Base-by-base conservation (phyloP, 1,284 basidiomycete genomes). In the Ceratobasidium sp. region DNA sequence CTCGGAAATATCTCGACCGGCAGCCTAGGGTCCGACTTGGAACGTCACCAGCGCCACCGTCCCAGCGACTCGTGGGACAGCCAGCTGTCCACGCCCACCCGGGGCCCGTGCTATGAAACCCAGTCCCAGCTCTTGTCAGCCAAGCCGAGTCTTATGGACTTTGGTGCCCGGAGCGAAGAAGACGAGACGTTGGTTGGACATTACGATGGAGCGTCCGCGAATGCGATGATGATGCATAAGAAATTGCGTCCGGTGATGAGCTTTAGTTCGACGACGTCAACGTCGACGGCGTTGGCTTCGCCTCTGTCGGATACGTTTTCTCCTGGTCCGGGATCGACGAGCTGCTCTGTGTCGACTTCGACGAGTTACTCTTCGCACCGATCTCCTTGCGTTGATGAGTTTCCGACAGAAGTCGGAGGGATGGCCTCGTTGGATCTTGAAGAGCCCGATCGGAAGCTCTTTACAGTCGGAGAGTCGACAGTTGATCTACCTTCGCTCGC, bases 101-200 rank as follows among this genome's bases (percentile, higher is more conserved):
- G 46, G 64, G 12, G 42, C 44, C 64, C 64, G 42, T 6, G 28
- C 23, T 28, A 49, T 20, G 44, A 49, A 67, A 49, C 44, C 42
- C n/a, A 2, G 49, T 58, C 55, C n/a, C 55, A 10, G n/a, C n/a
- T 28, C 39, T 40, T 46, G 44, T 67, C 44, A 20, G 23, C 39
- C 71, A 75, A 64, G 49, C 60, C 46, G 12, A 75, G 71, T 46
- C 26, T 75, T n/a, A 15, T 40, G 23, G 67, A 39, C 6, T 53
- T 53, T 1, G 33, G 33, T 53, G 46, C 18, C 4, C 5, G 49
- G 26, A 61, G 71, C 28, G 71, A 75, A 7, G 71, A 75, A 26
- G 71, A 75, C 28, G 71, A 75, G 58, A 75, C 71, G 49, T 60
- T 75, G n/a, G 56, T 75, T 18, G 71, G 71, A 13, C 71, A 75